Conservation (phyloP, 2,329 filamentous ascomycete species). For the Paraphaeosphaeria minitans region DNA sequence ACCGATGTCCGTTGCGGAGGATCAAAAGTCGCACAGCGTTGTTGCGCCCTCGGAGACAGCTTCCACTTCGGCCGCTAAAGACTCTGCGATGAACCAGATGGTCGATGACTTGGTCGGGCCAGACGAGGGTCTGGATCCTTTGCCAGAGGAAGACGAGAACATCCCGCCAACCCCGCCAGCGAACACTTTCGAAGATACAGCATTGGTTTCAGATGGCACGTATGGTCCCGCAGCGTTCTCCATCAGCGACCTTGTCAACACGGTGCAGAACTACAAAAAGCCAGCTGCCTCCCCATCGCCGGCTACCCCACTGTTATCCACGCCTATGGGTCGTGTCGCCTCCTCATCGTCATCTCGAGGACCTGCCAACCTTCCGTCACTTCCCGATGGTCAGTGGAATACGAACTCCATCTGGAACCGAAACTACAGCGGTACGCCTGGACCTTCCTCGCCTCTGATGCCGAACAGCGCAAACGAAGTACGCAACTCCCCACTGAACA, state of each 20-base stretch:
- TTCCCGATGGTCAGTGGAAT: slow-evolving; percentile 45
- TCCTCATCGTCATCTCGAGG: slow-evolving; percentile 45
- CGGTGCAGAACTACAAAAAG: slow-evolving; percentile 43
- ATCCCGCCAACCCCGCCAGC: slow-evolving; percentile 54
- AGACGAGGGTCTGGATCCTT: slow-evolving; percentile 48
- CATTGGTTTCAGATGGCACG: slow-evolving; percentile 38
- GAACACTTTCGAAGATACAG: slow-evolving; percentile 51
- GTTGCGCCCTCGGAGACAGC: slow-evolving; percentile 54
- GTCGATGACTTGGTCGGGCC: slow-evolving; percentile 60
- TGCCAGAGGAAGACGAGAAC: slow-evolving; percentile 51
- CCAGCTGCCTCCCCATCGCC: slow-evolving; percentile 33
- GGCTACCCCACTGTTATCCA: slow-evolving; percentile 29
- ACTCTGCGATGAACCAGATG: slow-evolving; percentile 62
- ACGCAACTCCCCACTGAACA: slow-evolving; percentile 40
- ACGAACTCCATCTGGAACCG: slow-evolving; percentile 46
- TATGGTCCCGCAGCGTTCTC: slow-evolving; percentile 35
- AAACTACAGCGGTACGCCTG: slow-evolving; percentile 36
- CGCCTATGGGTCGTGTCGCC: slow-evolving; percentile 40
- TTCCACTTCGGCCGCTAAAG: slow-evolving; percentile 49
- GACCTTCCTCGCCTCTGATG: slow-evolving; percentile 37
- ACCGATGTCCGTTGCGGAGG: slow-evolving; percentile 36
- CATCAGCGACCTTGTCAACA: slow-evolving; percentile 46
- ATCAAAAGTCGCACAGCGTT: slow-evolving; percentile 43
- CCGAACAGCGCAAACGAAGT: slow-evolving; percentile 26
- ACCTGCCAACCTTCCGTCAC: slow-evolving; percentile 41